Base-by-base conservation (phyloP, 78 protist genomes). In the Polysphondylium violaceum region DNA sequence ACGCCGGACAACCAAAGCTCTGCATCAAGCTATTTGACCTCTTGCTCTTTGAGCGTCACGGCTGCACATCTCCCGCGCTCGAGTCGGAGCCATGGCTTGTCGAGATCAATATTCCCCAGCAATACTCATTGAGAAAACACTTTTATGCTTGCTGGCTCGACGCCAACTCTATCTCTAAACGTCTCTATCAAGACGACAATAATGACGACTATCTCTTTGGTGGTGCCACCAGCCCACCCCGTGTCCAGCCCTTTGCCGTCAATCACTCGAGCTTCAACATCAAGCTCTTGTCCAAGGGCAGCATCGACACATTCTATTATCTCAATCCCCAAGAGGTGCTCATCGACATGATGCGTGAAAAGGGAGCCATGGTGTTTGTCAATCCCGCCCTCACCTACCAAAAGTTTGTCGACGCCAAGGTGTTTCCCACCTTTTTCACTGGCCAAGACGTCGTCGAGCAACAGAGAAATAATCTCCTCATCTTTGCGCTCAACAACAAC, bases 301-400 rank as follows among this genome's bases (percentile, higher is more conserved):
- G 56, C 0, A 3, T 59, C 19, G 55, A 47, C 43, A 69, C 21
- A 3, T 36, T 63, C 5, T 23, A 35, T 21, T 83, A 83, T 33
- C 25, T 59, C n/a, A 83, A 61, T 59, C 79, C 91, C 23, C 59
- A 83, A 40, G 91, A 83, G 7, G 56, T 41, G 25, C 44, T 74
- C 4, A 50, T 83, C 3, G 67, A 59, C 19, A 23, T n/a, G 8
- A 68, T 83, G 60, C 27, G 74, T 7, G 27, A 56, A 23, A 69
- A 35, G 19, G 91, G 91, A 25, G 38, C 36, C 21, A 29, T 31
- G 1, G 16, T 63, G 17, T 83, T 63, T 43, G 59, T 23, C 2
- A 17, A 38, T 53, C 72, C 91, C 6, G 23, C 21, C 33, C 33
- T 63, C 8, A 14, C 43, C 61, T 83, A 69, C 33, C 29, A 55